Evolutionary conservation across 805 yeast species (phyloP), one percentile per base, ranked within the genome.

Genomic region (Ogataea pignaliae): DNA sequence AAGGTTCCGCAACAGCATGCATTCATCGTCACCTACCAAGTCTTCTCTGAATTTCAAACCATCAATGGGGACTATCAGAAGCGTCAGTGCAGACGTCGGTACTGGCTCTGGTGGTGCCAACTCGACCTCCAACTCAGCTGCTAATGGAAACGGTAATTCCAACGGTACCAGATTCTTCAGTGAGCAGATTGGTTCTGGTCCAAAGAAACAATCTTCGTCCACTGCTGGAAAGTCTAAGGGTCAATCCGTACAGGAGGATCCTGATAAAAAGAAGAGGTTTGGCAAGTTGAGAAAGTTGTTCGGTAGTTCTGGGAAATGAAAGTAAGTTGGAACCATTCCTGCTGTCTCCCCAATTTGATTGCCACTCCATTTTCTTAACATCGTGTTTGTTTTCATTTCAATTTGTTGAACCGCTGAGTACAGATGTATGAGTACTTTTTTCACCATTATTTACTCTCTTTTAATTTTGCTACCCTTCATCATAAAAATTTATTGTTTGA

Each of bases 271-370:
- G 51, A 58, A 60, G 46, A 54, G 59, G 18, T 65, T 63, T 39
- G 61, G 63, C 13, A 63, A 57, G 46, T 59, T 66, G 34, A 63
- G 66, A 43, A 66, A 62, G 49, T 44, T 66, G 16, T 66, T 66
- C 45, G 65, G 68, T 9, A 30, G 33, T 30, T 3, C 44, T 34
- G 56, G 47, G 36, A 44, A 44, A 17, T 36, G 30, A 43, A 10
- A 6, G 12, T 8, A 0, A 10, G n/a, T 5, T 15, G n/a, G 35
- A 9, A 15, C 10, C 11, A 13, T 40, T 16, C 10, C 17, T 26
- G n/a, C 15, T 5, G 9, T 16, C 14, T 28, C 15, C 17, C 34
- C 14, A 6, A 12, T 18, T 38, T 18, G 17, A 9, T 8, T 38
- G n/a, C 12, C 10, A 17, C 10, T 28, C 15, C 14, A 16, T 15